These are phyloP conservation scores for Zangia roseola DNA, from an alignment of 768 basidiomycete species.

Conservation along the genomic window DNA sequence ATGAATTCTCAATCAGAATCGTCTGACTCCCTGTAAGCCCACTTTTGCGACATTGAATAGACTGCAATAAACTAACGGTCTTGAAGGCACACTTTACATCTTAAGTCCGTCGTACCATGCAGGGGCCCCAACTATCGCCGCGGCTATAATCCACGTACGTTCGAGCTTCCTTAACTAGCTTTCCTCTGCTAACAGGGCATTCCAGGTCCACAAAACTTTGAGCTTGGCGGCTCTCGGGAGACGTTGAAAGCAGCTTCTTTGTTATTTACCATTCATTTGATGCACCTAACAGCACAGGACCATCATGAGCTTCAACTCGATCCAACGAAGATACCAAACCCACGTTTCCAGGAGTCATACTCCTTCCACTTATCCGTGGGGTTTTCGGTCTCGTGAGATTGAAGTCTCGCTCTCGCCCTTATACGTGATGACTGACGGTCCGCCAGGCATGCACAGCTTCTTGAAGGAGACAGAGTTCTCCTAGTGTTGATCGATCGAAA, in stretches of 20 bases:
- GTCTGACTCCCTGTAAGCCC: constrained; percentile 16
- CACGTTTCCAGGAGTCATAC: constrained; percentile 26
- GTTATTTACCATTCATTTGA: constrained; percentile 25
- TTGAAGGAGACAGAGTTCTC: constrained; percentile 39
- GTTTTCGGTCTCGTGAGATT: constrained; percentile 25
- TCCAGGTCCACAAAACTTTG: constrained; percentile 16
- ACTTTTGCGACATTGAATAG: background rate
- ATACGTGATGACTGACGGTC: background rate
- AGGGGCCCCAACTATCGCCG: background rate
- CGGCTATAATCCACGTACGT: constrained; percentile 9
- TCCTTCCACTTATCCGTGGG: constrained; percentile 24
- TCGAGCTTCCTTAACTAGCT: background rate
- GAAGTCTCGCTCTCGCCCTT: background rate
- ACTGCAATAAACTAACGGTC: background rate
- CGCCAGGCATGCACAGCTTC: constrained; percentile 39
- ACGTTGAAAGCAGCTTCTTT: constrained; percentile 19
- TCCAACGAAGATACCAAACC: constrained; percentile 17
- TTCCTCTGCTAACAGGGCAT: background rate
- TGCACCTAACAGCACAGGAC: constrained; percentile 31
- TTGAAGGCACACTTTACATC: constrained; percentile 16
- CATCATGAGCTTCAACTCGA: constrained; percentile 30
- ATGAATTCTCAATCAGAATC: constrained; percentile 18
- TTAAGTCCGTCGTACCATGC: constrained; percentile 6
- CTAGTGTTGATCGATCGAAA: constrained; percentile 37
- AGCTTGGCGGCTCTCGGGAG: constrained; percentile 19